Conservation (phyloP, 179 eudicot species). For the Beta macrorhiza region DNA sequence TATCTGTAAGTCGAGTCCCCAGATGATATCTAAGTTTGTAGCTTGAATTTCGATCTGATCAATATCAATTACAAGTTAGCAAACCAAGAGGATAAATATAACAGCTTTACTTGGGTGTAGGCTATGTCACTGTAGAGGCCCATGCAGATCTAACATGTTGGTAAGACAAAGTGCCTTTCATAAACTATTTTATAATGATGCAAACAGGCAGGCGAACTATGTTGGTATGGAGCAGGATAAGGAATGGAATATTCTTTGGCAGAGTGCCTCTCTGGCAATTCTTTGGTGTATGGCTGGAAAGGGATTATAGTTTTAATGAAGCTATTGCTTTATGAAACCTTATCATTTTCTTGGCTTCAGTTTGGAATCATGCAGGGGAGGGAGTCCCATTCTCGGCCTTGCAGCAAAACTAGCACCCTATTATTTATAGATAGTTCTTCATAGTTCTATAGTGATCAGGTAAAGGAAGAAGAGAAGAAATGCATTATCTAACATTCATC, state of each 20-base stretch:
- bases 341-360: not conserved
- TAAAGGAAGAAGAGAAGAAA: too few species aligned
- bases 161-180: not conserved
- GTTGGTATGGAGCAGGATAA: not conserved
- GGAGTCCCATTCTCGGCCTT: not conserved
- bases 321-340: not conserved
- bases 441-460: too few species aligned
- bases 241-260: not conserved
- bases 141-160: not conserved
- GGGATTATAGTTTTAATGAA: not conserved
- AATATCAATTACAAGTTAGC: not conserved
- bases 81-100: not conserved
- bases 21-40: not conserved
- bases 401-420: not conserved
- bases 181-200: not conserved
- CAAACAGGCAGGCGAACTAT: not conserved
- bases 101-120: not conserved
- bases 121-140: not conserved
- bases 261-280: not conserved
- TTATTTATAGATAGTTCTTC: not conserved
- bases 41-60: not conserved
- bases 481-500: too few species aligned
- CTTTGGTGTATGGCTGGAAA: not conserved
- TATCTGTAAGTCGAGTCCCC: not conserved
- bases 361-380: not conserved